A percentile compares a stretch with the other conserved stretches of the same genome.
These are phyloP conservation scores for Clathrospora elynae DNA, from an alignment of 2,329 filamentous ascomycete species.

Conservation along the genomic window DNA sequence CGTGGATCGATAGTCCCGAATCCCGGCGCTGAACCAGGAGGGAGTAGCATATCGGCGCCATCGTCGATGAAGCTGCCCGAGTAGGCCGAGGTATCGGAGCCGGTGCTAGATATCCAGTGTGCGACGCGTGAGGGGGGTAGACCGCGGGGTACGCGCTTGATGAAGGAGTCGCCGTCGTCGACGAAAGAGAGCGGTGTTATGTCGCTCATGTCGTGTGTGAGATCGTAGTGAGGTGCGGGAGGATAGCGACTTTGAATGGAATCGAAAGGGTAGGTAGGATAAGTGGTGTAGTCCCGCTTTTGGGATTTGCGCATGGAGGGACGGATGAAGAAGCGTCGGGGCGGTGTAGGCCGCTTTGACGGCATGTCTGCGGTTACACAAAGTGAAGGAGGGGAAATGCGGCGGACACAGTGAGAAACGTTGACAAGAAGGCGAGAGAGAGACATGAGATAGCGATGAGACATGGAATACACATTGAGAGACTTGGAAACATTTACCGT, in stretches of 20 bases:
- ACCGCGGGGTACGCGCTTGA: slow-evolving; percentile 19
- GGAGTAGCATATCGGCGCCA: slow-evolving; percentile 26
- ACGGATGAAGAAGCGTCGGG: slow-evolving; percentile 7
- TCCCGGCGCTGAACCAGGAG: slow-evolving; percentile 3
- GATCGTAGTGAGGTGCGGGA: background rate
- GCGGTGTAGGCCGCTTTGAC: background rate
- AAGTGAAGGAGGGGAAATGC: slow-evolving; percentile 10
- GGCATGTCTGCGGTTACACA: slow-evolving; percentile 4
- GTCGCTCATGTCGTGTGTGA: slow-evolving; percentile 18
- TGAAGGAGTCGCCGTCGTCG: slow-evolving; percentile 32
- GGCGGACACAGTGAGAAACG: background rate
- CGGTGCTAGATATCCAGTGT: slow-evolving; percentile 16
- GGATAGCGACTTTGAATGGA: background rate
- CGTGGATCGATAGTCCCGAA: slow-evolving; percentile 23
- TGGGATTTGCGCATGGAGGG: slow-evolving; percentile 4
- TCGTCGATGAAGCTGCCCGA: slow-evolving; percentile 40
- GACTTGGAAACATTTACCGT: slow-evolving; percentile 8
- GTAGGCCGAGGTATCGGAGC: slow-evolving; percentile 20
- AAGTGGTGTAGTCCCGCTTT: background rate
- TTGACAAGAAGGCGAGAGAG: background rate
- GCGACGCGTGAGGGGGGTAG: slow-evolving; percentile 10
- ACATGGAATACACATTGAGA: background rate
- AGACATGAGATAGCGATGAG: background rate
- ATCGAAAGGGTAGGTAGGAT: slow-evolving; percentile 3
- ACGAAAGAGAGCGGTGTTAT: slow-evolving; percentile 25